These are phyloP conservation scores for Trichoderma harzianum DNA, from an alignment of 2,329 filamentous ascomycete genomes.

Conservation along the genomic window DNA sequence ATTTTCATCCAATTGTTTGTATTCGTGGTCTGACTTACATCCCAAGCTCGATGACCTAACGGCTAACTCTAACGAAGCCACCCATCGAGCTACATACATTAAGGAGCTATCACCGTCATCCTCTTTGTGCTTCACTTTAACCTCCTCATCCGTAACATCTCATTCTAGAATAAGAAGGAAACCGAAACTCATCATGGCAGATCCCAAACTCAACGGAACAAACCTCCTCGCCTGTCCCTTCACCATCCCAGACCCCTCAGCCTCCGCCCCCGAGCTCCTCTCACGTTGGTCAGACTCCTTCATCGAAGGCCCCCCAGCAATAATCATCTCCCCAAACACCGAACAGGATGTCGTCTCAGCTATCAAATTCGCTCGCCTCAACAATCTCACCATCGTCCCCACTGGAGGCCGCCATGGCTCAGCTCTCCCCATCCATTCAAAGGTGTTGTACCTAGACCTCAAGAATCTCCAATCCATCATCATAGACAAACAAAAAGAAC, in stretches of 20 bases:
- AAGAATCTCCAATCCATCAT: slow-evolving; percentile 29
- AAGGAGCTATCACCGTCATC: neutral
- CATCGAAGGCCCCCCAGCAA: slow-evolving; percentile 24
- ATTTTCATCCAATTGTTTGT: neutral
- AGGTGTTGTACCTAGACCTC: slow-evolving; percentile 35
- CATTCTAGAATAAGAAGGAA: neutral
- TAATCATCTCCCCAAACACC: slow-evolving; percentile 28
- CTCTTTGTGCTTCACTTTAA: neutral
- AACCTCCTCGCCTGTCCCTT: slow-evolving; percentile 15
- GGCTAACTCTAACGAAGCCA: neutral
- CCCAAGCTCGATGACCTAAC: neutral
- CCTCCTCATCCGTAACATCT: neutral
- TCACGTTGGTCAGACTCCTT: slow-evolving; percentile 33
- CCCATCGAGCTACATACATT: neutral
- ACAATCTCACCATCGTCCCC: slow-evolving; percentile 29
- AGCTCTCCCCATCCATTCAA: slow-evolving; percentile 29
- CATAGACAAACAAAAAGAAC: slow-evolving; percentile 26
- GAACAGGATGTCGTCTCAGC: slow-evolving; percentile 30
- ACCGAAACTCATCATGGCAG: neutral
- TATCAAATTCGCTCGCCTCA: slow-evolving; percentile 27
- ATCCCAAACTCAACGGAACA: neutral
- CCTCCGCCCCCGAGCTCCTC: neutral
- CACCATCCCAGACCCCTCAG: slow-evolving; percentile 9
- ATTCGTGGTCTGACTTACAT: neutral
- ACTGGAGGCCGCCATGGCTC: slow-evolving; percentile 31